Percentiles rank a stretch among this genome's conserved stretches.
phyloP scores from a whole-genome alignment of 140 eudicot species.

The Bidens hawaiensis region DNA sequence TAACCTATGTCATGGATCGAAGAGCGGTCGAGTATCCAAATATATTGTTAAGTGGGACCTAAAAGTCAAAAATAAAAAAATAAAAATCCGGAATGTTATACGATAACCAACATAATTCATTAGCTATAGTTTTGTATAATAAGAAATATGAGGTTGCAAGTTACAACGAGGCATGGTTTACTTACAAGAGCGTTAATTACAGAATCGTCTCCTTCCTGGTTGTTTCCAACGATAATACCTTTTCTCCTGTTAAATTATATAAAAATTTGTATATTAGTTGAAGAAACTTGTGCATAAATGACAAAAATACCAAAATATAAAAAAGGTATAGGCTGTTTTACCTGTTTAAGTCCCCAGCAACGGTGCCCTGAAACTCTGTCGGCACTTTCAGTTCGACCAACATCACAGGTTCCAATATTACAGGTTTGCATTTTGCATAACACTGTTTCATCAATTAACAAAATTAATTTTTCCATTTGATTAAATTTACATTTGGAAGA shows the following conservation, averaged over 20 bases:
- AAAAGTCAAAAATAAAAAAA: conserved; percentile 4
- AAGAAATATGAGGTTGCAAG: not conserved
- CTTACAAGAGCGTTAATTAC: conserved; percentile 79
- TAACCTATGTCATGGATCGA: conserved; percentile 98
- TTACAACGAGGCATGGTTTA: not conserved
- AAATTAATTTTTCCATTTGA: not conserved
- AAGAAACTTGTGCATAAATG: not conserved
- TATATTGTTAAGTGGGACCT: conserved; percentile 98
- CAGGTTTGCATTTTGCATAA: conserved; percentile 73
- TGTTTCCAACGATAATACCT: conserved; percentile 90
- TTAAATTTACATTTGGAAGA: no score
- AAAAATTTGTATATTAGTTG: not conserved
- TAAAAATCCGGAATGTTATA: no score
- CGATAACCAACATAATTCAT: no score
- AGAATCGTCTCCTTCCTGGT: conserved; percentile 96
- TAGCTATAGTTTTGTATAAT: no score
- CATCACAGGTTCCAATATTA: conserved; percentile 95
- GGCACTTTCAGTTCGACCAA: conserved; percentile 89
- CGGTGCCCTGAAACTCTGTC: conserved; percentile 90
- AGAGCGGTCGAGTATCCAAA: conserved; percentile 93
- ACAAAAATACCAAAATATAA: not conserved
- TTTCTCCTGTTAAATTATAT: conserved; percentile 59
- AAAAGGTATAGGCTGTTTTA: conserved; percentile 18
- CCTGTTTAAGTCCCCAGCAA: conserved; percentile 95
- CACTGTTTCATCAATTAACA: conserved; percentile 49